Conservation (phyloP, 257 asterid species). For the Nemophila menziesii region DNA sequence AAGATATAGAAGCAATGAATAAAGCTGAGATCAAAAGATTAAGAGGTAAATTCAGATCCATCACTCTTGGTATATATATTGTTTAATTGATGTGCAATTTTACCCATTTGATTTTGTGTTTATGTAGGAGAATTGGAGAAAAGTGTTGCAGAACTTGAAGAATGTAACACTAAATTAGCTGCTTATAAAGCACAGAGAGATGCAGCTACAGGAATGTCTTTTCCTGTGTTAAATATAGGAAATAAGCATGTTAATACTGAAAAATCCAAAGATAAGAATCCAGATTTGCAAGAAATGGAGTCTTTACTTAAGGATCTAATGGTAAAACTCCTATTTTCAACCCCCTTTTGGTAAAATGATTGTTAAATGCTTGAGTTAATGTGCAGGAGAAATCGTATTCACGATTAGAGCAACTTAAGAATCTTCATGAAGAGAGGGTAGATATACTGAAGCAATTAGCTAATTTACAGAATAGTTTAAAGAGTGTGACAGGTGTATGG, state of each 20-base stretch:
- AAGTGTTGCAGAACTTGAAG: slow-evolving; percentile 61
- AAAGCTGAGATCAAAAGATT: slow-evolving; percentile 55
- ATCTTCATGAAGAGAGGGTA: slow-evolving; percentile 74
- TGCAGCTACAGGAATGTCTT: slow-evolving; percentile 40
- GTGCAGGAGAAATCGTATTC: slow-evolving; percentile 59
- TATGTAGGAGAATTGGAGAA: slow-evolving; percentile 41
- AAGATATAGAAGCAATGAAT: slow-evolving; percentile 69
- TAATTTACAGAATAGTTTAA: slow-evolving; percentile 63
- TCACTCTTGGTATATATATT: no score
- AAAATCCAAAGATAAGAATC: slow-evolving; percentile 52
- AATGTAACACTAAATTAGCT: slow-evolving; percentile 55
- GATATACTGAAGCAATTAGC: slow-evolving; percentile 57
- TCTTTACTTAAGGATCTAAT: slow-evolving; percentile 55
- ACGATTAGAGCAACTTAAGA: slow-evolving; percentile 58
- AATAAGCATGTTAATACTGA: slow-evolving; percentile 42
- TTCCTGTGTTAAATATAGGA: slow-evolving; percentile 40
- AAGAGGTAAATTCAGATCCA: slow-evolving; percentile 34
- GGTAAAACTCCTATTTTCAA: slow-evolving; percentile 34
- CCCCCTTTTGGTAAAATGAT: neutral
- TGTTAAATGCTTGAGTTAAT: slow-evolving; percentile 1
- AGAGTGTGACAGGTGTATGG: slow-evolving; percentile 54
- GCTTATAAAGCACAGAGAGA: slow-evolving; percentile 63
- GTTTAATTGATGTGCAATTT: no score
- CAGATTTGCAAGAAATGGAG: slow-evolving; percentile 76
- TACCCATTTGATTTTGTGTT: no score